Percentiles rank a stretch among this genome's conserved stretches.
Evolutionary conservation across 2,329 filamentous ascomycete genomes (phyloP).

Genomic region (Raffaelea ambrosiae): DNA sequence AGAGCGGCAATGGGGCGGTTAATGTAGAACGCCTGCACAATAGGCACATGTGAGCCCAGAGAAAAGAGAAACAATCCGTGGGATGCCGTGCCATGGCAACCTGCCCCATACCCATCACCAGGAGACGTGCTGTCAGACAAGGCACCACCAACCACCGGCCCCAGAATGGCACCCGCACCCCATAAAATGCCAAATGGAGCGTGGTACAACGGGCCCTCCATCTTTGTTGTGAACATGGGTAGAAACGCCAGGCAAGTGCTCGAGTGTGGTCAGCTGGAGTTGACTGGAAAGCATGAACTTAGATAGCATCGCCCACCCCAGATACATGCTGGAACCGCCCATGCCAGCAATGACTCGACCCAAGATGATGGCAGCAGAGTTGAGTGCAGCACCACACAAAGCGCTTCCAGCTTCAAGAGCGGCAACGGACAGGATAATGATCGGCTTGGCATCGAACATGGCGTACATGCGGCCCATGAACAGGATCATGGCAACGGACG

Average conservation of each 20-base stretch:
- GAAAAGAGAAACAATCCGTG: constrained; percentile 7
- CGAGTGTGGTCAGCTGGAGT: too few species aligned
- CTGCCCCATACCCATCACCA: constrained; percentile 29
- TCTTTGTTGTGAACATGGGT: neutral
- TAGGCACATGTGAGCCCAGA: constrained; percentile 44
- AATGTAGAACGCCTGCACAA: constrained; percentile 5
- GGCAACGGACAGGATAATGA: neutral
- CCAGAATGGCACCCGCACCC: constrained; percentile 36
- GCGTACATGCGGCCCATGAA: neutral
- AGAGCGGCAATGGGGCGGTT: constrained; percentile 31
- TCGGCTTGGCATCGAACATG: neutral
- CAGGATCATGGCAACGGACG: neutral
- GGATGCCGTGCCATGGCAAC: too few species aligned
- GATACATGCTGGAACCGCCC: constrained; percentile 33
- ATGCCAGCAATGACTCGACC: constrained; percentile 34
- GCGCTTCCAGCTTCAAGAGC: neutral
- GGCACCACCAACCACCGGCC: constrained; percentile 36
- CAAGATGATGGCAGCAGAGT: constrained; percentile 37
- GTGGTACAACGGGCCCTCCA: constrained; percentile 19
- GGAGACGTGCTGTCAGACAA: constrained; percentile 29
- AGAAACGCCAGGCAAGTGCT: neutral
- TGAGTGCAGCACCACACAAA: constrained; percentile 32
- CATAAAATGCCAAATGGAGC: constrained; percentile 22
- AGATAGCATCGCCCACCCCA: constrained; percentile 13
- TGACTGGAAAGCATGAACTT: too few species aligned